phyloP scores from a whole-genome alignment of 768 basidiomycete species.

The Termitomyces sp. region DNA sequence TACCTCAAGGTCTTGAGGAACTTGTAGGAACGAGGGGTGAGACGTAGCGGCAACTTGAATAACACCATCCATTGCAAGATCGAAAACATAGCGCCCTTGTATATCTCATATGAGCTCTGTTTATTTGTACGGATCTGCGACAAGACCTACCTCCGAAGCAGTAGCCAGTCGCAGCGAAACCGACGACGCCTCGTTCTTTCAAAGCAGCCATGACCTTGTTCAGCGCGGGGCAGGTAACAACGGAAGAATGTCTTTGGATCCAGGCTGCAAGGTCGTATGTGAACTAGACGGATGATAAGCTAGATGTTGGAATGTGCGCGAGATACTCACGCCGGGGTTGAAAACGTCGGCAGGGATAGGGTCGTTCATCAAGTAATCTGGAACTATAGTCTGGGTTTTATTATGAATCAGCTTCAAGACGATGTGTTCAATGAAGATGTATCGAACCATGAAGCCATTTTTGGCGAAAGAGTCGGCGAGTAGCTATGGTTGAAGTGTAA shows the following conservation, averaged over 20 bases:
- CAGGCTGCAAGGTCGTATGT: conserved; percentile 35
- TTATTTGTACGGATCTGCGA: too few relatives aligned
- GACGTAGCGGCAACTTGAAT: conserved; percentile 43
- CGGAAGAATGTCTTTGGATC: conserved; percentile 35
- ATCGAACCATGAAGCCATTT: conserved; percentile 38
- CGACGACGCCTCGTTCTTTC: conserved; percentile 51
- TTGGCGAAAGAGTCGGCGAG: conserved; percentile 37
- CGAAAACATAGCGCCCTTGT: conserved; percentile 50
- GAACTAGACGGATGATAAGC: conserved; percentile 9
- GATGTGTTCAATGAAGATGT: not conserved
- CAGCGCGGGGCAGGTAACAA: conserved; percentile 38
- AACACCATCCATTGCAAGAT: conserved; percentile 52
- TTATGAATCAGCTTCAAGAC: not conserved
- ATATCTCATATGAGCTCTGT: too few relatives aligned
- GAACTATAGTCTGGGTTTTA: conserved; percentile 30
- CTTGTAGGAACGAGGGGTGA: conserved; percentile 59
- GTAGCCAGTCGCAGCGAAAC: conserved; percentile 59
- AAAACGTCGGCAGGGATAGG: conserved; percentile 31
- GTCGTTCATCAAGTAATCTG: conserved; percentile 39
- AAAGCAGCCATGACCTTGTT: conserved; percentile 54
- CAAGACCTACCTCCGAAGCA: conserved; percentile 47
- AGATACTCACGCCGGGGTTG: conserved; percentile 20
- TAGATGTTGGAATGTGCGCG: too few relatives aligned
- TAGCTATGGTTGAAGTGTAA: conserved; percentile 19
- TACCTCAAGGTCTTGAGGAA: conserved; percentile 61